Conservation (phyloP, 176 grass and related monocot genomes). For the Oryza longistaminata region DNA sequence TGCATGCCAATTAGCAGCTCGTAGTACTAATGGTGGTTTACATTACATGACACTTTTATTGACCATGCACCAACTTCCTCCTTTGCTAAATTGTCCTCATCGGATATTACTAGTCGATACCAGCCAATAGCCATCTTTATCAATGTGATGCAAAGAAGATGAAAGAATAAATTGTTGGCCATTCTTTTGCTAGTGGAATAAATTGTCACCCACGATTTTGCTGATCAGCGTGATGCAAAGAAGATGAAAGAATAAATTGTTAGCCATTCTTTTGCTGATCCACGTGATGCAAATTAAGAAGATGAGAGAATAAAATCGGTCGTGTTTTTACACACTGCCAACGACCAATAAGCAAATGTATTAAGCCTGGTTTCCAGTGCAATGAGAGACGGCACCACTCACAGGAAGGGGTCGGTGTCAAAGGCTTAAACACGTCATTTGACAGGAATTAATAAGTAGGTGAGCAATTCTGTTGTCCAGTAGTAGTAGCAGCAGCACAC, state of each 20-base stretch:
- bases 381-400: background rate
- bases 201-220: too few relatives aligned
- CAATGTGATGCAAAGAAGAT: too few relatives aligned
- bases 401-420: constrained; percentile 19
- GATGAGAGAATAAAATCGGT: background rate
- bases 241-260: too few relatives aligned
- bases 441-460: constrained; percentile 23
- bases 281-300: background rate
- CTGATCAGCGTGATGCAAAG: too few relatives aligned
- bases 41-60: background rate
- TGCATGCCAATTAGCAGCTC: too few relatives aligned
- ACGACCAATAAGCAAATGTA: background rate
- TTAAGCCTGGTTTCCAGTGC: background rate
- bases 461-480: background rate
- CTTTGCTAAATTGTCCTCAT: background rate
- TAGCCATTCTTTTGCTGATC: background rate
- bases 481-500: background rate
- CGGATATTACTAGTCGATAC: background rate
- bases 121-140: too few relatives aligned
- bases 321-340: background rate
- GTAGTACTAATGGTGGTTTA: background rate
- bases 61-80: background rate
- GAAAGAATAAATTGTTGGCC: background rate
- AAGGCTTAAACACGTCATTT: constrained; percentile 24
- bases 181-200: background rate